Percentiles rank a stretch among this genome's conserved stretches.
phyloP scores from a whole-genome alignment of 148 eudicot species.

The Rhododendron molle region DNA sequence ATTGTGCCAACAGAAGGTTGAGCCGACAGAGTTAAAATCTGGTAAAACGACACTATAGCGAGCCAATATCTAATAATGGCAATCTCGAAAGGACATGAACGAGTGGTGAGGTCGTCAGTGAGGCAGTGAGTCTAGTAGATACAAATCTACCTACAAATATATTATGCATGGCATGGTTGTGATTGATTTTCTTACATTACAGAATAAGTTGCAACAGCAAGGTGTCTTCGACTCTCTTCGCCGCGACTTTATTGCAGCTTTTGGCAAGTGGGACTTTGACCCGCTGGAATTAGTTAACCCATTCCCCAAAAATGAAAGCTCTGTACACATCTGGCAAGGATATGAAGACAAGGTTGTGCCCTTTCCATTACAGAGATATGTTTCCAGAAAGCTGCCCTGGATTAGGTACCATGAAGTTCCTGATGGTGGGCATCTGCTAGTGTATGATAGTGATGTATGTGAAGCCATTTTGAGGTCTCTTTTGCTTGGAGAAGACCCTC shows the following conservation, averaged over 20 bases:
- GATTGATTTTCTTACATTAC: not conserved
- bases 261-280: conserved; percentile 48
- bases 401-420: conserved; percentile 49
- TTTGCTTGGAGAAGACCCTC: conserved; percentile 42
- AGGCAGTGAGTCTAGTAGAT: not conserved
- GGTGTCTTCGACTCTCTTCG: conserved; percentile 37
- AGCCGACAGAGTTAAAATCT: not conserved
- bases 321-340: conserved; percentile 49
- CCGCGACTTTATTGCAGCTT: conserved; percentile 32
- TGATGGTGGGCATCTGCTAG: conserved; percentile 44
- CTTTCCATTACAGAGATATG: conserved; percentile 27
- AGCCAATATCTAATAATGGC: not conserved
- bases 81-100: not conserved
- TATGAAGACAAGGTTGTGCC: conserved; percentile 47
- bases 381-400: conserved; percentile 39
- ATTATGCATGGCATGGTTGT: not conserved
- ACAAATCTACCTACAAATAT: not conserved
- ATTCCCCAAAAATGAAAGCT: conserved; percentile 32
- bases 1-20: not conserved
- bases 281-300: conserved; percentile 35
- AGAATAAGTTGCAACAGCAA: conserved; percentile 24
- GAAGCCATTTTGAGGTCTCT: conserved; percentile 45
- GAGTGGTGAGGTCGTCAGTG: not conserved
- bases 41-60: not conserved
- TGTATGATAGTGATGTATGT: conserved; percentile 33